Conservation (phyloP, 2,329 filamentous ascomycete species). For the Arthroderma uncinatum region DNA sequence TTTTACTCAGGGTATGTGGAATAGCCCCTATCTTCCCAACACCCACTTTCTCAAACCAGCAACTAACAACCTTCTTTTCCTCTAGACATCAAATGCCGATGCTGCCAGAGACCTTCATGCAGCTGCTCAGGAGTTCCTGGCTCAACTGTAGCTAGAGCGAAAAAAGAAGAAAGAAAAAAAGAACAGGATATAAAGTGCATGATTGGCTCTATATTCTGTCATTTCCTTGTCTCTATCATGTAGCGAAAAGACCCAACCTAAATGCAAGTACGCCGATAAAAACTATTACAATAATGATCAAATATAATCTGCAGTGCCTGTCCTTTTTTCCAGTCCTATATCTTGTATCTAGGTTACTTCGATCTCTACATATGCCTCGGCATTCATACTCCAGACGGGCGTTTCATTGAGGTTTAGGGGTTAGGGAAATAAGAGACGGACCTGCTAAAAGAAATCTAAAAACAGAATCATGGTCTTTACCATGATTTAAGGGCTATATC, state of each 20-base stretch:
- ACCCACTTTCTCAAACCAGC: background rate
- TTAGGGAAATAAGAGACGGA: too few species aligned
- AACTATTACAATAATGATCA: background rate
- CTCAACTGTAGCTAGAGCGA: slow-evolving; percentile 1
- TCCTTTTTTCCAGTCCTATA: background rate
- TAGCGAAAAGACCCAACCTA: background rate
- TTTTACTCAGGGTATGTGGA: slow-evolving; percentile 46
- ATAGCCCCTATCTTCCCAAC: background rate
- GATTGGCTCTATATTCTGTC: background rate
- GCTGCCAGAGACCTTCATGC: slow-evolving; percentile 11
- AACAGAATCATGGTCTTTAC: too few species aligned
- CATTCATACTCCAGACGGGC: too few species aligned
- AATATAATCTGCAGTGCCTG: background rate
- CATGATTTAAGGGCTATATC: too few species aligned
- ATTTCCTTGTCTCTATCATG: background rate
- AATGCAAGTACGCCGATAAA: background rate
- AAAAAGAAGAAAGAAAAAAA: background rate
- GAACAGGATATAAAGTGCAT: background rate
- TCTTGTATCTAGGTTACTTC: too few species aligned
- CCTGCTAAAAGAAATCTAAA: too few species aligned
- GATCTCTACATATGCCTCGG: too few species aligned
- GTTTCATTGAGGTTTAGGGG: too few species aligned
- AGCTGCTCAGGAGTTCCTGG: slow-evolving; percentile 6
- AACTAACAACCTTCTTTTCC: background rate
- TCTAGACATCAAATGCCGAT: slow-evolving; percentile 8